A percentile compares a stretch with the other conserved stretches of the same genome.
Conservation (phyloP, 176 grass and related monocot species). For the Cenchrus americanus region DNA sequence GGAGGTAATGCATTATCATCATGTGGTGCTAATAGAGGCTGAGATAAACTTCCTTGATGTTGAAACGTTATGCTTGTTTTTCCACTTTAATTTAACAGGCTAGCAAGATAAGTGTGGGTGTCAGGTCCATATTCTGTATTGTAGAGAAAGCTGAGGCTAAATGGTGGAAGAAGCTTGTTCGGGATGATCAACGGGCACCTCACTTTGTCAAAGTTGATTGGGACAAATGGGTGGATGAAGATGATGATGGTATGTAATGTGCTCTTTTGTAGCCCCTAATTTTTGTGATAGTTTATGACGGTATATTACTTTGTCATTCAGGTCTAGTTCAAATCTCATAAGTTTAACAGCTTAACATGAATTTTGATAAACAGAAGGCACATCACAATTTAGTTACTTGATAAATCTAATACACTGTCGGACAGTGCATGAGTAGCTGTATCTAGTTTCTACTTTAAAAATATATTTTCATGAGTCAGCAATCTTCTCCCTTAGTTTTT, state of each 20-base stretch:
- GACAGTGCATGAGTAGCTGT: not conserved
- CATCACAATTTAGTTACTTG: not conserved
- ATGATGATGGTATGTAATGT: constrained; percentile 73
- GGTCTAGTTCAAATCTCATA: constrained; percentile 52
- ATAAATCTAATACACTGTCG: not conserved
- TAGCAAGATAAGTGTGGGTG: constrained; percentile 83
- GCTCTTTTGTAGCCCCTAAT: constrained; percentile 16
- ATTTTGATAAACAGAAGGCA: not conserved
- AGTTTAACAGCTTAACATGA: not conserved
- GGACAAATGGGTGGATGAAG: constrained; percentile 99
- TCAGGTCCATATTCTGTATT: constrained; percentile 75
- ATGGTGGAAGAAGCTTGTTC: constrained; percentile 93
- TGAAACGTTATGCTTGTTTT: not conserved
- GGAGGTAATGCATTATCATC: constrained; percentile 57
- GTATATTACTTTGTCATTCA: constrained; percentile 40
- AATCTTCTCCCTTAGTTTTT: not conserved
- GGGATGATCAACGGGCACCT: constrained; percentile 63
- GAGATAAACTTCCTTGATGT: not conserved
- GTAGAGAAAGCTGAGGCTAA: constrained; percentile 72
- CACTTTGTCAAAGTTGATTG: constrained; percentile 95
- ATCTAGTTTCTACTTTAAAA: not conserved
- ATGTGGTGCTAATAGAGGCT: not conserved
- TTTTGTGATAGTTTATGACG: not conserved
- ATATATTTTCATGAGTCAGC: not conserved
- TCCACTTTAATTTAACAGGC: constrained; percentile 47